Evolutionary conservation across 306 rosid species (phyloP).

Genomic region (Lotus japonicus): DNA sequence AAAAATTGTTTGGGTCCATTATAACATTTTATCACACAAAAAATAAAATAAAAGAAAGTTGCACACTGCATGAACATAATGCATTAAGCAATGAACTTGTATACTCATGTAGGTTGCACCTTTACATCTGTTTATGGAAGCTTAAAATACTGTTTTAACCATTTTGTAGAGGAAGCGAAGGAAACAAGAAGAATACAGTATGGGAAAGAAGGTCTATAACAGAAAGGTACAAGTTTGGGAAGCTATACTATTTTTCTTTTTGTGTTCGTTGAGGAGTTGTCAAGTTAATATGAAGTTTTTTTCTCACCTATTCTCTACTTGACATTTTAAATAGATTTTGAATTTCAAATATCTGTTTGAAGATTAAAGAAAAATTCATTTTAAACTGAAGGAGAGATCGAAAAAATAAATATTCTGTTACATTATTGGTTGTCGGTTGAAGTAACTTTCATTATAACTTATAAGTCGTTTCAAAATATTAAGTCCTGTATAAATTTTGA

Average conservation of each 20-base stretch:
- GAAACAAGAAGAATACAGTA: conserved; percentile 66
- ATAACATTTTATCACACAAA: background rate
- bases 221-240: conserved; percentile 63
- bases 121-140: conserved; percentile 18
- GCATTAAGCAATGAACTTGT: background rate
- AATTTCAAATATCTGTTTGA: conserved; percentile 4
- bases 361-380: background rate
- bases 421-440: background rate
- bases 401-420: background rate
- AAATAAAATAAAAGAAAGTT: background rate
- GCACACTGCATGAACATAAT: background rate
- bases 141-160: conserved; percentile 17
- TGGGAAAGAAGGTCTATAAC: conserved; percentile 65
- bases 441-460: background rate
- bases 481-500: too few species aligned
- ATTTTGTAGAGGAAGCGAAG: conserved; percentile 87
- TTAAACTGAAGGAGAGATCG: background rate
- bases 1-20: background rate
- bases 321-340: background rate
- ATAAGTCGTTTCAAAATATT: too few species aligned
- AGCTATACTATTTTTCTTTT: conserved; percentile 14
- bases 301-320: background rate
- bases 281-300: conserved; percentile 3
- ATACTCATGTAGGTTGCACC: background rate
- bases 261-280: conserved; percentile 5